Conservation (phyloP, 2,329 filamentous ascomycete species). For the Ophiostoma sp. region DNA sequence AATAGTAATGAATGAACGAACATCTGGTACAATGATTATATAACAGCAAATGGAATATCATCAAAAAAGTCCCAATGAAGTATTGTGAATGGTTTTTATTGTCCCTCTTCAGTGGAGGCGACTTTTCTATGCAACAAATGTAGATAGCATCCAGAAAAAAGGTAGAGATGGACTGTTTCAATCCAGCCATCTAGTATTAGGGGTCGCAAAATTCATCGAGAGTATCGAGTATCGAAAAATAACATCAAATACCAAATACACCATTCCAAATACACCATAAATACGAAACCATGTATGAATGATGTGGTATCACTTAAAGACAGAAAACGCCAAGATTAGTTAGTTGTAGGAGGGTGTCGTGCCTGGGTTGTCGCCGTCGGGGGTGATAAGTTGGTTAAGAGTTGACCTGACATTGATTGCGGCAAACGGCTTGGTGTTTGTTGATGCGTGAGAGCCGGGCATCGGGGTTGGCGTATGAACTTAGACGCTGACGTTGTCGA, state of each 20-base stretch:
- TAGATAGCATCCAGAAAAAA: not conserved
- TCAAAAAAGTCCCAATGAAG: not conserved
- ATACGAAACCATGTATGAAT: not conserved
- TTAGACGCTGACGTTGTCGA: conserved; percentile 21
- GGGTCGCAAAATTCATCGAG: not conserved
- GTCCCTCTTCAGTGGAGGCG: no score
- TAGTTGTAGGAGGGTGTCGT: conserved; percentile 6
- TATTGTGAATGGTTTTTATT: not conserved
- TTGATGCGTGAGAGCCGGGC: not conserved
- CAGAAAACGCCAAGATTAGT: conserved; percentile 14
- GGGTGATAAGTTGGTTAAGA: not conserved
- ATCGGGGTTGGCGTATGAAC: not conserved
- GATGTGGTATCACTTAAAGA: conserved; percentile 12
- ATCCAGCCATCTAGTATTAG: not conserved
- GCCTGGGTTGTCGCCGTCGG: not conserved
- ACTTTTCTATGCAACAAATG: not conserved
- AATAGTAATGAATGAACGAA: not conserved
- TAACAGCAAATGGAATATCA: not conserved
- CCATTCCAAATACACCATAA: conserved; percentile 9
- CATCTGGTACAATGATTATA: not conserved
- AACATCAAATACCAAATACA: conserved; percentile 9
- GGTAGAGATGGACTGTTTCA: not conserved
- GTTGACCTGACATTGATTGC: not conserved
- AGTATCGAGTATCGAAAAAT: not conserved
- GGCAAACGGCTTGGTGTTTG: conserved; percentile 2